Conservation (phyloP, 2,329 filamentous ascomycete species). For the Aspergillus ochraceus region DNA sequence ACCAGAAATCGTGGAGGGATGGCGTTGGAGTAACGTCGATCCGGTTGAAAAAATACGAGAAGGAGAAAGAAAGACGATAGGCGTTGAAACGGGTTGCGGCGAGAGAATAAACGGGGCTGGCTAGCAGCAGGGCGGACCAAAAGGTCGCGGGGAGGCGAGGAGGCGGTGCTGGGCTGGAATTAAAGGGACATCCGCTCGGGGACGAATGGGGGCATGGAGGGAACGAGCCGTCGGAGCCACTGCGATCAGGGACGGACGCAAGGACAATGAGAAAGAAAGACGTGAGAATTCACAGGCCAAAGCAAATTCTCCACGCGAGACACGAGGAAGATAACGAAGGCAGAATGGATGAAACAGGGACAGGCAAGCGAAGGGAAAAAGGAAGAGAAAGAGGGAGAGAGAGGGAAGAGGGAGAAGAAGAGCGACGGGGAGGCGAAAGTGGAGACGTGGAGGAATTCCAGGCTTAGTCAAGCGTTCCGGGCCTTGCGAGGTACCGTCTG, state of each 20-base stretch:
- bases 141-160: constrained; percentile 12
- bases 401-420: constrained; percentile 8
- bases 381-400: constrained; percentile 10
- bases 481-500: background rate
- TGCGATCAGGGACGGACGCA: constrained; percentile 10
- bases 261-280: constrained; percentile 1
- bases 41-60: background rate
- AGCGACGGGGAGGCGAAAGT: constrained; percentile 9
- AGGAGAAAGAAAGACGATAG: background rate
- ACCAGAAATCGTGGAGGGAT: background rate
- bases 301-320: background rate
- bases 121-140: background rate
- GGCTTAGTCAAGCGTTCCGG: constrained; percentile 6
- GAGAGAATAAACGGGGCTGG: background rate
- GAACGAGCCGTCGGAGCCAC: constrained; percentile 13
- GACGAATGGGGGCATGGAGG: constrained; percentile 20
- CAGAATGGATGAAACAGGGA: constrained; percentile 17
- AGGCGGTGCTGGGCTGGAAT: constrained; percentile 18
- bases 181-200: constrained; percentile 26
- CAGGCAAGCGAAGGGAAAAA: constrained; percentile 10
- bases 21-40: background rate
- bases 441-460: constrained; percentile 7
- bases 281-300: background rate
- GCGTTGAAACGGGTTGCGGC: background rate
- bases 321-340: constrained; percentile 15